These are phyloP conservation scores for Artemisia annua DNA, from an alignment of 129 eudicot genomes.

Conservation along the genomic window DNA sequence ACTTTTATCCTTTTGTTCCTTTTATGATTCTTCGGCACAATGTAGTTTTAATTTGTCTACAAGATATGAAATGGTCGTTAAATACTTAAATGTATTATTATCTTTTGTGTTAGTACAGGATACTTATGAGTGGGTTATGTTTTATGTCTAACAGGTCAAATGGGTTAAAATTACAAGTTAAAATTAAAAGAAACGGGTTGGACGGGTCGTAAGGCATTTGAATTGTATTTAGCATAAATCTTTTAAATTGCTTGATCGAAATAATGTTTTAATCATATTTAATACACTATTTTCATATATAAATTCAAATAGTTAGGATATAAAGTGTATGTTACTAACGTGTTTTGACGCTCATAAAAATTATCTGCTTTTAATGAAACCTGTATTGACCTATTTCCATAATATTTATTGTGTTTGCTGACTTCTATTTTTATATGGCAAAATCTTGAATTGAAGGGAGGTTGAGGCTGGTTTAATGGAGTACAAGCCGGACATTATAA, in stretches of 20 bases:
- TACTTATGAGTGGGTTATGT: background rate
- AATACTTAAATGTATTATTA: too few relatives aligned
- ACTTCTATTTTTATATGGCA: background rate
- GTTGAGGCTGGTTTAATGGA: constrained; percentile 99
- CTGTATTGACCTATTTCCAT: background rate
- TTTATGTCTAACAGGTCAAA: background rate
- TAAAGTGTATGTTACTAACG: background rate
- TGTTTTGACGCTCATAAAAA: background rate
- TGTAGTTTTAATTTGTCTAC: background rate
- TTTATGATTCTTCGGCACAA: background rate
- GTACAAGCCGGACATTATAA: constrained; percentile 95
- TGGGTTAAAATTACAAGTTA: background rate
- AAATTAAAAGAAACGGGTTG: background rate
- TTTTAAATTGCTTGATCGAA: background rate
- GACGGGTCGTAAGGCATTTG: background rate
- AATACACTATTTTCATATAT: background rate
- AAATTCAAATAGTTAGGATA: background rate
- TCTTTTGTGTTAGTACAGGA: background rate
- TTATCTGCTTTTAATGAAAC: background rate
- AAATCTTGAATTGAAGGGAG: constrained; percentile 51
- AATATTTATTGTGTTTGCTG: constrained; percentile 16
- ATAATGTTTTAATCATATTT: background rate
- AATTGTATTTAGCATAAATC: background rate
- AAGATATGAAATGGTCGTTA: background rate
- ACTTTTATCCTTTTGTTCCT: background rate